A percentile compares a stretch with the other conserved stretches of the same genome.
Conservation (phyloP, 257 asterid species). For the Nicotiana attenuata region DNA sequence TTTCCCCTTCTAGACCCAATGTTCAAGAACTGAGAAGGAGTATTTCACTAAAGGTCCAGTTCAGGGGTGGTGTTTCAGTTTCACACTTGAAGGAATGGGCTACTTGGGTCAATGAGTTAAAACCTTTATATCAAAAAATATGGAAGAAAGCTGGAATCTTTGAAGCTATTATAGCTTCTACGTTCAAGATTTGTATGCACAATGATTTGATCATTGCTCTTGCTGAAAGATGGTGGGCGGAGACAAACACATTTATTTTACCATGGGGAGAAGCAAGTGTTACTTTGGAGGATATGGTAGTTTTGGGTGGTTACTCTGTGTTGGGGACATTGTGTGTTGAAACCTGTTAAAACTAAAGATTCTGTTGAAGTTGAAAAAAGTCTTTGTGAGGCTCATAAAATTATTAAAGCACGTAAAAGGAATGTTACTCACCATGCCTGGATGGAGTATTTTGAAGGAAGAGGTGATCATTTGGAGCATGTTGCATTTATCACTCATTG, state of each 20-base stretch:
- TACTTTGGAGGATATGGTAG: constrained; percentile 21
- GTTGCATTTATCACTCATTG: constrained; percentile 11
- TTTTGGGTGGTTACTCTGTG: constrained; percentile 21
- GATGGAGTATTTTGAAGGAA: neutral
- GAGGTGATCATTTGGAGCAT: constrained; percentile 2
- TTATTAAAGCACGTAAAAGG: neutral
- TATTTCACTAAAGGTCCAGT: neutral
- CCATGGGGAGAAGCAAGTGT: constrained; percentile 22
- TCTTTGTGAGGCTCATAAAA: neutral
- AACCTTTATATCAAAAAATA: neutral
- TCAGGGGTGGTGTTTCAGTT: neutral
- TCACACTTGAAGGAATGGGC: constrained; percentile 6
- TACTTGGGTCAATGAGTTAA: constrained; percentile 13
- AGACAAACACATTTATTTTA: constrained; percentile 16
- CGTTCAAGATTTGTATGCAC: neutral
- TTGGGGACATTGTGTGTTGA: constrained; percentile 7
- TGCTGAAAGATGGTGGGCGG: constrained; percentile 12
- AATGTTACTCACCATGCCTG: neutral
- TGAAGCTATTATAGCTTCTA: constrained; percentile 15
- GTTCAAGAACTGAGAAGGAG: neutral
- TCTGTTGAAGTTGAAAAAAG: neutral
- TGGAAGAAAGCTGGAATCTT: constrained; percentile 17
- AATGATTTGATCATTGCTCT: constrained; percentile 6
- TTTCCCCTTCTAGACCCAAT: neutral
- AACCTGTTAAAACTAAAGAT: neutral